phyloP scores from a whole-genome alignment of 345 rosid genomes.

The Cochlearia excelsa region DNA sequence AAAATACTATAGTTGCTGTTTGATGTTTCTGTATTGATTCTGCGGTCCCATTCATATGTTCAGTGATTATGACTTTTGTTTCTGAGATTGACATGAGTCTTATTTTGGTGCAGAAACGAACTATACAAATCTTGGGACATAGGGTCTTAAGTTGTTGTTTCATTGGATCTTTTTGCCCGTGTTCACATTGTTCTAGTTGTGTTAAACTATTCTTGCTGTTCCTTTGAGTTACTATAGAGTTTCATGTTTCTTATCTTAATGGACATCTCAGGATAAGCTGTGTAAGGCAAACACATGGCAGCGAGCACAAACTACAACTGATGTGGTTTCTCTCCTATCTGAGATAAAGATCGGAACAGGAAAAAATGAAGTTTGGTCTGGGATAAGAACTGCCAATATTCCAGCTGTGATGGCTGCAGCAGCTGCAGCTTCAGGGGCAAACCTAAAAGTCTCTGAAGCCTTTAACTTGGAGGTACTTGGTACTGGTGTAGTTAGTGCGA shows the following conservation, averaged over 20 bases:
- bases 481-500: constrained; percentile 94
- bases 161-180: constrained; percentile 14
- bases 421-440: constrained; percentile 98
- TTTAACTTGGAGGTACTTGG: constrained; percentile 96
- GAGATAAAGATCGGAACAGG: constrained; percentile 93
- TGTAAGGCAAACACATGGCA: constrained; percentile 99
- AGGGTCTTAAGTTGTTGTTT: constrained; percentile 22
- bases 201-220: constrained; percentile 7
- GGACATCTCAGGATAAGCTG: constrained; percentile 68
- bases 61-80: constrained; percentile 3
- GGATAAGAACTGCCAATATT: constrained; percentile 81
- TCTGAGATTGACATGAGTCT: constrained; percentile 21
- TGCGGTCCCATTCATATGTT: constrained; percentile 6
- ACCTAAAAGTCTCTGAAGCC: constrained; percentile 74
- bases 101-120: constrained; percentile 22
- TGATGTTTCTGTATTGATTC: constrained; percentile 21
- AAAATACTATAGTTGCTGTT: constrained; percentile 6
- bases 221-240: constrained; percentile 20
- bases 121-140: constrained; percentile 18
- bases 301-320: constrained; percentile 77
- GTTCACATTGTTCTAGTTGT: constrained; percentile 10
- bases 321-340: constrained; percentile 89
- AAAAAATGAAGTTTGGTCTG: constrained; percentile 89
- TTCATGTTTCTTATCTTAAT: constrained; percentile 27
- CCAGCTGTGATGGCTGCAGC: constrained; percentile 99